A percentile compares a stretch with the other conserved stretches of the same genome.
These are phyloP conservation scores for Fusarium paranaense DNA, from an alignment of 2,329 filamentous ascomycete species.

Conservation along the genomic window DNA sequence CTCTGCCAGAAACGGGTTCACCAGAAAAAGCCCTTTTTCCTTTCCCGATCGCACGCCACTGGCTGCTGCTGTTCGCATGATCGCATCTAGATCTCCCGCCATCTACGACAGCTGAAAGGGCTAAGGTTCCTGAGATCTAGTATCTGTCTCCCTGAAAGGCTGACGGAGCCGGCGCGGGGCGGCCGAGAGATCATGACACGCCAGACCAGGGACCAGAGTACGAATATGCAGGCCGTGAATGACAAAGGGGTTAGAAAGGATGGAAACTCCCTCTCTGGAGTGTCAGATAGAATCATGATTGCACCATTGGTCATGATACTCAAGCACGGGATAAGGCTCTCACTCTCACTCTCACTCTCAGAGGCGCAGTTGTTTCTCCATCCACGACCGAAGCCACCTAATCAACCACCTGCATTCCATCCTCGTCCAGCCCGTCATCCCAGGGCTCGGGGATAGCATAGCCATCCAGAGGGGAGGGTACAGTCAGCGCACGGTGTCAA, in stretches of 20 bases:
- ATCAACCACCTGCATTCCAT: constrained; percentile 26
- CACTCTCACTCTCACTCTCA: neutral
- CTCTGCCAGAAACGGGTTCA: neutral
- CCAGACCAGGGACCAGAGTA: neutral
- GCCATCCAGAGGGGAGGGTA: neutral
- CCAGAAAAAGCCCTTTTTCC: neutral
- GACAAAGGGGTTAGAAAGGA: neutral
- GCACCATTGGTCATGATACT: neutral
- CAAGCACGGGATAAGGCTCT: neutral
- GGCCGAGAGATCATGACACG: neutral
- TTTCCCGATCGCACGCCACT: neutral
- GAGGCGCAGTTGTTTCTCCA: neutral
- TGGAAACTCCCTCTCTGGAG: neutral
- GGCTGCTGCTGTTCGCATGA: neutral
- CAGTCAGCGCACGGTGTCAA: constrained; percentile 35
- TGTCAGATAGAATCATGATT: neutral
- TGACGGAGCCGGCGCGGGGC: neutral
- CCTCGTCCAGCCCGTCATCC: constrained; percentile 24
- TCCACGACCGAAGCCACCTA: neutral
- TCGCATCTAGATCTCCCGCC: constrained; percentile 2
- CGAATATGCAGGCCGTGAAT: neutral
- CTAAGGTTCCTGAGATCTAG: constrained; percentile 14
- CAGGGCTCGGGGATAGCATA: neutral
- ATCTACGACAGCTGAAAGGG: neutral
- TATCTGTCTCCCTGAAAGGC: constrained; percentile 11